These are phyloP conservation scores for Pestalotiopsis sp. DNA, from an alignment of 2,329 filamentous ascomycete genomes.

Conservation along the genomic window DNA sequence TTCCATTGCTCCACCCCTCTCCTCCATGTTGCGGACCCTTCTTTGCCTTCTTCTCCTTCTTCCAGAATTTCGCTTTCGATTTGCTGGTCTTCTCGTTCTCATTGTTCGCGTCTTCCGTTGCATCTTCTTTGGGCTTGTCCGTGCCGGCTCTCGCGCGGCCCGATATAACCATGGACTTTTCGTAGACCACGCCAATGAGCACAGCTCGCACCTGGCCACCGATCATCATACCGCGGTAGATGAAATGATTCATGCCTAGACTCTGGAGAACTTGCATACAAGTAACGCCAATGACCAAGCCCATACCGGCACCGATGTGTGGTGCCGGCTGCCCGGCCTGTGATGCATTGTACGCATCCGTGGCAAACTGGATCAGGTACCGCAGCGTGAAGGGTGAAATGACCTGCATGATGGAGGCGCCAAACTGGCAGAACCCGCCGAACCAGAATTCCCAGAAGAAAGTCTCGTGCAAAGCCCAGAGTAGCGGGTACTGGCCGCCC, in stretches of 20 bases:
- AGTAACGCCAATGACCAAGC: constrained; percentile 82
- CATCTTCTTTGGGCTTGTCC: constrained; percentile 35
- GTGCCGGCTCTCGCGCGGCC: constrained; percentile 86
- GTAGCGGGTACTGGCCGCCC: constrained; percentile 73
- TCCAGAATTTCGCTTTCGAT: constrained; percentile 35
- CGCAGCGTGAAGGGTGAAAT: constrained; percentile 83
- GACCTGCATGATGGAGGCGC: constrained; percentile 75
- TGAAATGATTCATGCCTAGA: constrained; percentile 83
- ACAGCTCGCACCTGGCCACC: constrained; percentile 83
- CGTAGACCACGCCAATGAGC: constrained; percentile 85
- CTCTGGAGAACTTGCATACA: constrained; percentile 84
- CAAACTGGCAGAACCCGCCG: constrained; percentile 76
- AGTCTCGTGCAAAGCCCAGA: constrained; percentile 84
- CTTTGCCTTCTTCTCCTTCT: constrained; percentile 40
- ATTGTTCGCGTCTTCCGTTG: constrained; percentile 47
- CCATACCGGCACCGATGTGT: constrained; percentile 74
- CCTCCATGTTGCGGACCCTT: constrained; percentile 58
- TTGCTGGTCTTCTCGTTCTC: constrained; percentile 45
- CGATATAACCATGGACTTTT: constrained; percentile 89
- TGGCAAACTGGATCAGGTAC: constrained; percentile 84
- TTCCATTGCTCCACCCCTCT: constrained; percentile 87
- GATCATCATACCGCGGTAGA: constrained; percentile 90
- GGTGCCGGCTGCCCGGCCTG: constrained; percentile 57
- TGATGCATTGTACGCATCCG: constrained; percentile 73
- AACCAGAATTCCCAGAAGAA: constrained; percentile 85